Evolutionary conservation across 768 basidiomycete species (phyloP).

Genomic region (Lyophyllum atratum): DNA sequence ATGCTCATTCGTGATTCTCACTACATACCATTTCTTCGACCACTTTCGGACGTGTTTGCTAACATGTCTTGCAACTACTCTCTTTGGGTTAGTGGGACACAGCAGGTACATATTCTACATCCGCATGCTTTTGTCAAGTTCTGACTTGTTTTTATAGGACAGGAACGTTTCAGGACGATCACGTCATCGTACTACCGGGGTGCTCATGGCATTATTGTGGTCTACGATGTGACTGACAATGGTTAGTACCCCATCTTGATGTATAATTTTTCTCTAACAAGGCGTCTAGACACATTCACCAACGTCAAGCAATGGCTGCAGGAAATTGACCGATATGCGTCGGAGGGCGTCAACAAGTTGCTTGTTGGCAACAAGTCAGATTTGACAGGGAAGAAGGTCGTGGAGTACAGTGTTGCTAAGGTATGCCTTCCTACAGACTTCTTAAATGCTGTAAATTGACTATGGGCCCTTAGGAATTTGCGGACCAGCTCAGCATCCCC

Average conservation of each 20-base stretch:
- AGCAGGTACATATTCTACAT: conserved; percentile 58
- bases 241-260: conserved; percentile 41
- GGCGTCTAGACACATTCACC: conserved; percentile 81
- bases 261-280: background rate
- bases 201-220: conserved; percentile 97
- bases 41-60: conserved; percentile 14
- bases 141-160: conserved; percentile 51
- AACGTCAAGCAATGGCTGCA: conserved; percentile 96
- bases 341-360: conserved; percentile 98
- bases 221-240: conserved; percentile 98
- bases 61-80: conserved; percentile 24
- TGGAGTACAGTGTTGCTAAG: conserved; percentile 88
- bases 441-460: background rate
- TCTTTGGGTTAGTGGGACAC: conserved; percentile 85
- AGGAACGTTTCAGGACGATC: conserved; percentile 98
- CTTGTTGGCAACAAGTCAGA: conserved; percentile 99
- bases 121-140: conserved; percentile 4
- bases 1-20: background rate
- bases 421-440: conserved; percentile 35
- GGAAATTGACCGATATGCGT: conserved; percentile 94
- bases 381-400: conserved; percentile 94
- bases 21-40: background rate
- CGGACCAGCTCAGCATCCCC: conserved; percentile 89
- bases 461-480: conserved; percentile 71
- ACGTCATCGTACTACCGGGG: conserved; percentile 99